These are phyloP conservation scores for Tetrastigma voinierianum DNA, from an alignment of 164 flowering plant genomes.

Conservation along the genomic window DNA sequence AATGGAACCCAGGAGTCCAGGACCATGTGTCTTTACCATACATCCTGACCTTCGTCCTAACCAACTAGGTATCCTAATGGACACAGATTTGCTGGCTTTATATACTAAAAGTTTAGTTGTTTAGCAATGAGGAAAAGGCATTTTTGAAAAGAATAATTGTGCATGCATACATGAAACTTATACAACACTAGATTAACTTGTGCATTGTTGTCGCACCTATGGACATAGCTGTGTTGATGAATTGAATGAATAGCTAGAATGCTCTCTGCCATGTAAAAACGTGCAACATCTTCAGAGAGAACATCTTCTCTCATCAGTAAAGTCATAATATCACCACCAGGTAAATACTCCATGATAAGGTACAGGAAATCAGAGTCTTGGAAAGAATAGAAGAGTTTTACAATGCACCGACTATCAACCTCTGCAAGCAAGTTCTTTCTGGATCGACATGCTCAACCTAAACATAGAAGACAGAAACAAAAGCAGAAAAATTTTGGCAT, in stretches of 20 bases:
- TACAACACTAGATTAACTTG: background rate
- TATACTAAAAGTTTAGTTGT: too few species aligned
- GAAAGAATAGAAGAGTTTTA: conserved; percentile 79
- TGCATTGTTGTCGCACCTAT: conserved; percentile 48
- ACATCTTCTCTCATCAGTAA: conserved; percentile 81
- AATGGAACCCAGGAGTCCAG: too few species aligned
- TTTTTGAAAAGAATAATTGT: too few species aligned
- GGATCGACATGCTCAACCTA: conserved; percentile 95
- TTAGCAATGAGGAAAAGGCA: too few species aligned
- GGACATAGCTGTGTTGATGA: conserved; percentile 82
- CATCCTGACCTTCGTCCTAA: too few species aligned
- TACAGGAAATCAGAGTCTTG: conserved; percentile 89
- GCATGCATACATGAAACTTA: background rate
- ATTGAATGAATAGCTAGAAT: conserved; percentile 82
- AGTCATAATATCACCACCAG: conserved; percentile 96
- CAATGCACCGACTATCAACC: conserved; percentile 91
- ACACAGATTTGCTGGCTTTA: too few species aligned
- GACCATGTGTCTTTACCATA: too few species aligned
- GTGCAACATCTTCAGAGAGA: conserved; percentile 82
- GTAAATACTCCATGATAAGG: conserved; percentile 95
- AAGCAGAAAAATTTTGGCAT: background rate
- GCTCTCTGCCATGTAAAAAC: conserved; percentile 90
- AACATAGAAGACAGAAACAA: conserved; percentile 2
- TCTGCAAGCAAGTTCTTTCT: conserved; percentile 90
- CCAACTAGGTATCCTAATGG: too few species aligned